Conservation (phyloP, 805 yeast genomes). For the Saccharomycodes ludwigii region DNA sequence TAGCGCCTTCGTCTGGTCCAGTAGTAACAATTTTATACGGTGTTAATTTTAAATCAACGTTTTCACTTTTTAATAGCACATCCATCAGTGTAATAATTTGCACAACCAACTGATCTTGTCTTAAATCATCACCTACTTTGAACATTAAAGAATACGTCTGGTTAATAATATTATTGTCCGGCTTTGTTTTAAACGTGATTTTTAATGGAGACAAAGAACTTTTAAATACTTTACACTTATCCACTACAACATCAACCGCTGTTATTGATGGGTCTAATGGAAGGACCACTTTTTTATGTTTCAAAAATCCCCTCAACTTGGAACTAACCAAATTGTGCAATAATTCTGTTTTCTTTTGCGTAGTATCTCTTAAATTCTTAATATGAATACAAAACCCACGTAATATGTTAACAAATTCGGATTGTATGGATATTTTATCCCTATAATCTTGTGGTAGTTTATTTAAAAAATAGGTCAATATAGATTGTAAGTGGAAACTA, state of each 20-base stretch:
- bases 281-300: constrained; percentile 42
- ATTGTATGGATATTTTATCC: constrained; percentile 39
- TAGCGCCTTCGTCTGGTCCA: constrained; percentile 81
- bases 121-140: constrained; percentile 85
- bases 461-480: constrained; percentile 33
- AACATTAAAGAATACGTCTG: constrained; percentile 65
- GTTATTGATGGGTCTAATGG: constrained; percentile 76
- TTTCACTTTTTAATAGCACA: constrained; percentile 73
- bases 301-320: constrained; percentile 28
- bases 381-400: constrained; percentile 54
- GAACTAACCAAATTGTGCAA: constrained; percentile 35
- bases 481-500: constrained; percentile 35
- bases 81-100: constrained; percentile 91
- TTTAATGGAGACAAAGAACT: constrained; percentile 84
- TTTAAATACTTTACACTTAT: constrained; percentile 77
- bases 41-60: constrained; percentile 72
- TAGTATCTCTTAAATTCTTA: constrained; percentile 58
- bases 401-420: constrained; percentile 52
- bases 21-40: constrained; percentile 90
- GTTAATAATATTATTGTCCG: constrained; percentile 29
- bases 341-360: constrained; percentile 62
- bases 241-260: constrained; percentile 66
- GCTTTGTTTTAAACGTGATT: constrained; percentile 54
- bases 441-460: constrained; percentile 18
- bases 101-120: constrained; percentile 95